Evolutionary conservation across 108 stramenopile species (phyloP), one percentile per base, ranked within the genome.

Genomic region (Fragilaria crotonensis): DNA sequence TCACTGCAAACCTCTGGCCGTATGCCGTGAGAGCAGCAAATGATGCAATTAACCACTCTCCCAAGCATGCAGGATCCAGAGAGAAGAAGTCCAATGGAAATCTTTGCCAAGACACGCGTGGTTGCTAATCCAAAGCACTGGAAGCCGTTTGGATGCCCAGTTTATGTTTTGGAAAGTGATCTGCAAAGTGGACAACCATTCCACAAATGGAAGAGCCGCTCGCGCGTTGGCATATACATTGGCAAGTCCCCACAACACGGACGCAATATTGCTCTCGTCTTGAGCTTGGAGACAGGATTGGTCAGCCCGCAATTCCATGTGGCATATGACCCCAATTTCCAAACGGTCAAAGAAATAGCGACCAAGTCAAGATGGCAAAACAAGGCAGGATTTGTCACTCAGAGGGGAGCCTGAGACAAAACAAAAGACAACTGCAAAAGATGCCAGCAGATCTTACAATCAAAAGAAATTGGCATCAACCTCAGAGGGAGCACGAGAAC

Each of bases 181-280:
- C n/a, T n/a, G n/a, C n/a, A n/a, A n/a, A n/a, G n/a, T n/a, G n/a
- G n/a, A n/a, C n/a, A n/a, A n/a, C n/a, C n/a, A n/a, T n/a, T n/a
- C n/a, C n/a, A n/a, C n/a, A n/a, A n/a, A n/a, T 82, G 81, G 81
- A 7, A 48, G 0, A 46, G 68, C 5, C 48, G 67, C 4, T 32
- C 71, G 0, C 29, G 74, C 1, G 31, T 70, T 36, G 64, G 74
- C 2, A 67, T 71, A 1, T 71, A 71, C 48, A 32, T 76, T 0
- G 73, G 73, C 4, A 27, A 44, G 20, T 68, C 67, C 17, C 62
- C 62, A 45, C 0, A 25, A 20, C 73, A 74, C 51, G 62, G 57
- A n/a, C 28, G 63, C 0, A 58, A 25, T 52, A 57, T 77, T 5
- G 59, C 67, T 23, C 51, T 74, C 14, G 63, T 74, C 0, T 61